A percentile compares a stretch with the other conserved stretches of the same genome.
Conservation (phyloP, 2,329 filamentous ascomycete species). For the Lachnum nothofagi region DNA sequence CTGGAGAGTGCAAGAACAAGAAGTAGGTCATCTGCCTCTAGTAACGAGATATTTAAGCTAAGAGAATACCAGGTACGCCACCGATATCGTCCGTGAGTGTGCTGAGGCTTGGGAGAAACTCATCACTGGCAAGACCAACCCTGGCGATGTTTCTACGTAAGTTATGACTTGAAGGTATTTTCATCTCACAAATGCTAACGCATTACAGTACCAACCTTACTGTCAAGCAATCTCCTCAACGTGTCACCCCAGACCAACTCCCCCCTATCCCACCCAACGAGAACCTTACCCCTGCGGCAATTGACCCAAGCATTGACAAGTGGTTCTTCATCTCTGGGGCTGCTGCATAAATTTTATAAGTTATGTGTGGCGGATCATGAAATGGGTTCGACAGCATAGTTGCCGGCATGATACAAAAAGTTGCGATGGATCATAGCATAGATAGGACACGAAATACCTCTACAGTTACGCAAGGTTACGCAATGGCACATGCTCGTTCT, state of each 20-base stretch:
- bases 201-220: constrained; percentile 70
- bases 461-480: constrained; percentile 1
- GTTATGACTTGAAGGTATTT: constrained; percentile 36
- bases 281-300: constrained; percentile 78
- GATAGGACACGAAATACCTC: not conserved
- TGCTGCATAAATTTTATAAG: constrained; percentile 60
- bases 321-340: constrained; percentile 99
- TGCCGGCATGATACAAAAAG: not conserved
- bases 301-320: constrained; percentile 97
- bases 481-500: not conserved
- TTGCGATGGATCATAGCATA: not conserved
- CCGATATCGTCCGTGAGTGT: constrained; percentile 93
- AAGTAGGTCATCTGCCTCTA: constrained; percentile 50
- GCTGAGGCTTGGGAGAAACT: constrained; percentile 95
- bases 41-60: constrained; percentile 5
- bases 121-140: constrained; percentile 79
- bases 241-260: constrained; percentile 63
- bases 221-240: constrained; percentile 67
- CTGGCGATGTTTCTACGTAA: constrained; percentile 77
- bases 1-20: constrained; percentile 99
- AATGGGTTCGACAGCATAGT: not conserved
- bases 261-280: constrained; percentile 73
- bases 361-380: not conserved
- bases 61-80: constrained; percentile 68
- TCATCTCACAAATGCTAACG: constrained; percentile 23